A percentile compares a stretch with the other conserved stretches of the same genome.
These are phyloP conservation scores for Diaporthe longicolla DNA, from an alignment of 2,329 filamentous ascomycete genomes.

Conservation along the genomic window DNA sequence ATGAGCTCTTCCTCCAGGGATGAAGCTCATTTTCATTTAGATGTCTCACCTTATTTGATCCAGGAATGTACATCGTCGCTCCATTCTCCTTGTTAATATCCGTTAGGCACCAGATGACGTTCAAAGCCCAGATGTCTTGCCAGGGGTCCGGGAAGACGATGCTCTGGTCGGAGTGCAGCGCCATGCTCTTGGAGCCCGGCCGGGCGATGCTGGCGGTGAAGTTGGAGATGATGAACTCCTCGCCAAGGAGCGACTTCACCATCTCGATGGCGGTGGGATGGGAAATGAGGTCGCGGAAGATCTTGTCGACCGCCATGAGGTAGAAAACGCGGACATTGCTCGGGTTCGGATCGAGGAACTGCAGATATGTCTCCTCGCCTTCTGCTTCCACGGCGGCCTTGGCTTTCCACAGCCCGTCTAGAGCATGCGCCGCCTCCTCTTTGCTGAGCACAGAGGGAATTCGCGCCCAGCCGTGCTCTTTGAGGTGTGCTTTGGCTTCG, in stretches of 20 bases:
- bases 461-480: constrained; percentile 40
- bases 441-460: constrained; percentile 38
- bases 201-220: constrained; percentile 55
- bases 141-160: constrained; percentile 53
- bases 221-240: constrained; percentile 52
- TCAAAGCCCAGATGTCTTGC: constrained; percentile 45
- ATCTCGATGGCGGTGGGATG: constrained; percentile 43
- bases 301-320: constrained; percentile 42
- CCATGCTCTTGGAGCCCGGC: constrained; percentile 51
- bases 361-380: constrained; percentile 40
- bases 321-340: constrained; percentile 44
- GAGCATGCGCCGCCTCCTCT: constrained; percentile 33
- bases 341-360: constrained; percentile 42
- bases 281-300: constrained; percentile 43
- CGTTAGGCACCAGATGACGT: constrained; percentile 52
- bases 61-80: constrained; percentile 45
- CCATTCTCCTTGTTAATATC: constrained; percentile 51
- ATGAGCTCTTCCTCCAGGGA: too few species aligned
- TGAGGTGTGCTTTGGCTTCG: constrained; percentile 39
- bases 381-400: constrained; percentile 35
- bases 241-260: constrained; percentile 49
- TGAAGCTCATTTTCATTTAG: background rate
- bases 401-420: constrained; percentile 40
- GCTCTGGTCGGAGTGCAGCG: constrained; percentile 52
- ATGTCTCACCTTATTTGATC: constrained; percentile 39